These are phyloP conservation scores for Fusarium papillatum DNA, from an alignment of 2,329 filamentous ascomycete species.

Conservation along the genomic window DNA sequence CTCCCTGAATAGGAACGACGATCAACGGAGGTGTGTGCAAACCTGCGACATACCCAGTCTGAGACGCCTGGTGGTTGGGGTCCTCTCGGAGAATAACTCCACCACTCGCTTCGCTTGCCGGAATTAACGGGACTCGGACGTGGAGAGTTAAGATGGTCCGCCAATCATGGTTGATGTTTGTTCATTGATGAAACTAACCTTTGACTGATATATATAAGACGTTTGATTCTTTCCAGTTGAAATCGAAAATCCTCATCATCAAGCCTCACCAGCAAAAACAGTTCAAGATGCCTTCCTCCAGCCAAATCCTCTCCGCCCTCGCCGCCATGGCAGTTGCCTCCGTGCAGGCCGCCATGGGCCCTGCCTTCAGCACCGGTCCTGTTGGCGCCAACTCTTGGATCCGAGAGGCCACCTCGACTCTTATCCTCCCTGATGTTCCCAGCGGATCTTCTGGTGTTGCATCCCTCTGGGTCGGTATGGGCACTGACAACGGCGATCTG, in stretches of 20 bases:
- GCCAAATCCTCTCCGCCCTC: slow-evolving; percentile 29
- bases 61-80: slow-evolving; percentile 15
- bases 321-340: slow-evolving; percentile 31
- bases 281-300: slow-evolving; percentile 33
- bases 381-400: slow-evolving; percentile 56
- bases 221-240: not conserved
- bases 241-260: not conserved
- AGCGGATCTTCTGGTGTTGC: slow-evolving; percentile 51
- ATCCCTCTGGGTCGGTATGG: slow-evolving; percentile 63
- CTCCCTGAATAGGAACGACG: not conserved
- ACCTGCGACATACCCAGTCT: not conserved
- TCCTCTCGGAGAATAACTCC: slow-evolving; percentile 14
- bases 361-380: slow-evolving; percentile 59
- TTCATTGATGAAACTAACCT: not conserved
- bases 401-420: slow-evolving; percentile 57
- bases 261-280: not conserved
- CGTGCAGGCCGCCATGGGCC: slow-evolving; percentile 48
- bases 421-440: slow-evolving; percentile 55
- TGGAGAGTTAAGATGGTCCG: slow-evolving; percentile 14
- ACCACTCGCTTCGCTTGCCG: slow-evolving; percentile 4
- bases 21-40: not conserved
- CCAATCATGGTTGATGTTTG: slow-evolving; percentile 5
- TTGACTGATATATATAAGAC: slow-evolving; percentile 10
- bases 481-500: slow-evolving; percentile 59
- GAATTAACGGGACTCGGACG: slow-evolving; percentile 17